Evolutionary conservation across 345 rosid genomes (phyloP).

Genomic region (Eucalyptus polybractea): DNA sequence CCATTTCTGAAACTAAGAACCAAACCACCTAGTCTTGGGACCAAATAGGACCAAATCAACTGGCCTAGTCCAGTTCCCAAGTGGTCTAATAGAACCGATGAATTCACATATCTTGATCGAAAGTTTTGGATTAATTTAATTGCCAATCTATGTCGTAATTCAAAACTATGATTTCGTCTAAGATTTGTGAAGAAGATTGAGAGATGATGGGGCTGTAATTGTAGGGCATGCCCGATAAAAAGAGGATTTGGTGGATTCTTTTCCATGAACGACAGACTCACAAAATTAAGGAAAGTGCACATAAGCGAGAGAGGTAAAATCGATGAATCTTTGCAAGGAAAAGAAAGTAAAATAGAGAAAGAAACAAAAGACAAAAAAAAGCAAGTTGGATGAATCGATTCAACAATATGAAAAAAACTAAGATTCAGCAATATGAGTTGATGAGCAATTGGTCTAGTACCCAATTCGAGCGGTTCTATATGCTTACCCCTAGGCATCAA

Average conservation of each 20-base stretch:
- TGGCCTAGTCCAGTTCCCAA: fast-evolving
- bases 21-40: neutral
- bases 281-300: neutral
- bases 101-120: no score
- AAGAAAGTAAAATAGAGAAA: neutral
- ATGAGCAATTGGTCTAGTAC: fast-evolving
- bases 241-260: neutral
- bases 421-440: neutral
- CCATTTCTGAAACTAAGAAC: neutral
- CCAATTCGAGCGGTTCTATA: no score
- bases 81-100: neutral
- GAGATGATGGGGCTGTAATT: neutral
- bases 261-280: fast-evolving
- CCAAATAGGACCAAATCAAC: neutral
- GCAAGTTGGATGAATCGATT: neutral
- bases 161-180: no score
- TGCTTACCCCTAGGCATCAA: no score
- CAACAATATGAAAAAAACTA: neutral
- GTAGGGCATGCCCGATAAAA: neutral
- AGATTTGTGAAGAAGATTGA: neutral
- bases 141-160: neutral
- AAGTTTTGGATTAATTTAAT: no score
- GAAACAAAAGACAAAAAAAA: no score
- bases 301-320: neutral
- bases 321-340: neutral